A percentile compares a stretch with the other conserved stretches of the same genome.
phyloP scores from a whole-genome alignment of 2,329 filamentous ascomycete genomes.

The Xylogone sp. region DNA sequence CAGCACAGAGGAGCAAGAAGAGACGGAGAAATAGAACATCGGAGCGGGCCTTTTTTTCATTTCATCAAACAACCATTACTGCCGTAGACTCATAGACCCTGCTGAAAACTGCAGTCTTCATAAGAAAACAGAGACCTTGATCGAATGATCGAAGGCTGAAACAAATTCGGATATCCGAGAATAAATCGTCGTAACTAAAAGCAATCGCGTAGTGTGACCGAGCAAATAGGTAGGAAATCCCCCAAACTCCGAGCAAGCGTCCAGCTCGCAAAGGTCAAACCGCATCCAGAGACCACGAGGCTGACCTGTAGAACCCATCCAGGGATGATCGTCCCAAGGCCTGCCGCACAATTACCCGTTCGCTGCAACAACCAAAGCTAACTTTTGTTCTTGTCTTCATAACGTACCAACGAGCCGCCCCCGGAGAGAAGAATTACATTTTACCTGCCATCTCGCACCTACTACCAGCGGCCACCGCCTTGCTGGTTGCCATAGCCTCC shows the following conservation, averaged over 20 bases:
- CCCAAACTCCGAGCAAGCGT: constrained; percentile 30
- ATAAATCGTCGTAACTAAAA: constrained; percentile 16
- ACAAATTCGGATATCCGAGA: constrained; percentile 14
- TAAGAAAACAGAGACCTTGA: constrained; percentile 18
- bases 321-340: constrained; percentile 17
- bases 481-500: constrained; percentile 23
- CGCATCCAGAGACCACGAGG: constrained; percentile 29
- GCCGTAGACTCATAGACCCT: constrained; percentile 17
- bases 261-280: constrained; percentile 23
- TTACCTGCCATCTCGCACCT: constrained; percentile 8
- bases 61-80: constrained; percentile 18
- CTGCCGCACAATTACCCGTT: constrained; percentile 28
- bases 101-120: constrained; percentile 20
- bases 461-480: constrained; percentile 23
- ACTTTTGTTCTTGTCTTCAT: constrained; percentile 27
- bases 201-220: constrained; percentile 19
- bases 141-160: constrained; percentile 23
- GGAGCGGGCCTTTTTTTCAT: constrained; percentile 16
- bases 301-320: constrained; percentile 18
- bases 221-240: constrained; percentile 22
- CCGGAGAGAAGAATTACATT: constrained; percentile 21
- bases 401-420: constrained; percentile 21
- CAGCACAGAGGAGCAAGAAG: constrained; percentile 57
- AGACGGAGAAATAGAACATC: constrained; percentile 45
- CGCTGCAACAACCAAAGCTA: constrained; percentile 26